These are phyloP conservation scores for Hypoxylon subgilvum DNA, from an alignment of 495 filamentous ascomycete genomes.

Conservation along the genomic window DNA sequence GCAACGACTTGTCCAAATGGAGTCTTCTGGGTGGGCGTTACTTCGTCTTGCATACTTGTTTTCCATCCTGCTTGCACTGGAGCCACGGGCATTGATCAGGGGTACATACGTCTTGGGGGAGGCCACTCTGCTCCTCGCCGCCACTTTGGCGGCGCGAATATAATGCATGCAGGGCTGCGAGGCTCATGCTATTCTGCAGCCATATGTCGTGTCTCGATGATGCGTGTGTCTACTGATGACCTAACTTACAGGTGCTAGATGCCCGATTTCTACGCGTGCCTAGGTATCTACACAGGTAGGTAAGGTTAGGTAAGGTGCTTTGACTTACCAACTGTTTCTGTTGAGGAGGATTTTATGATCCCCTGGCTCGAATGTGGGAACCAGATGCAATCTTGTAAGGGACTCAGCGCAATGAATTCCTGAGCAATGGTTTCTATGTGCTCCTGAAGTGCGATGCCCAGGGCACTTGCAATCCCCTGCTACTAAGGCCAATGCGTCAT, in stretches of 20 bases:
- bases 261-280: no score
- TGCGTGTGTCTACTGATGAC: neutral
- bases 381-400: no score
- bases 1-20: slow-evolving; percentile 22
- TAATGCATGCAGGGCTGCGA: slow-evolving; percentile 8
- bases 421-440: no score
- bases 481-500: no score
- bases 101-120: slow-evolving; percentile 18
- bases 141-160: slow-evolving; percentile 12
- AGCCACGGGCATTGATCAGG: slow-evolving; percentile 28
- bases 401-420: no score
- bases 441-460: no score
- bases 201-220: neutral
- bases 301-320: no score
- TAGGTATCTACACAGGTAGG: no score
- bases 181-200: neutral
- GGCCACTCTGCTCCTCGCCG: slow-evolving; percentile 3
- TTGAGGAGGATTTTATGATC: no score
- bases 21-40: slow-evolving; percentile 27
- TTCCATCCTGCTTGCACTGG: slow-evolving; percentile 1
- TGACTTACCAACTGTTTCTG: no score
- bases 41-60: slow-evolving; percentile 25
- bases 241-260: neutral
- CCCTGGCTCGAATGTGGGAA: no score
- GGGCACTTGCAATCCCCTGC: no score